phyloP scores from a whole-genome alignment of 1,284 basidiomycete genomes.

The Leccinum fallax region DNA sequence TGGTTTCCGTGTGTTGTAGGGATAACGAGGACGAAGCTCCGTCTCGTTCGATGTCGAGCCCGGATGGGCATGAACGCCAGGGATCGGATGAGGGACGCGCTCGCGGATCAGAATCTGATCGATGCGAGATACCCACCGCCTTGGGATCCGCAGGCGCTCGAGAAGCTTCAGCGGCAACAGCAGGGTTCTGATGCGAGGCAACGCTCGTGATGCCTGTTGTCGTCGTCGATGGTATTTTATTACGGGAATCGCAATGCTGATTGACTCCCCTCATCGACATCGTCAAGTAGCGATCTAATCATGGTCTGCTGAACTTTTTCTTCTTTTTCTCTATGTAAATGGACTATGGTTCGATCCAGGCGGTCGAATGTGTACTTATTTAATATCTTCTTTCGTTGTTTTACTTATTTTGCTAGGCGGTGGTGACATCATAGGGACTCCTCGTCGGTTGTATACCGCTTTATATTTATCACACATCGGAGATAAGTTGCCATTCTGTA shows the following conservation, averaged over 20 bases:
- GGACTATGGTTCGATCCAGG: background rate
- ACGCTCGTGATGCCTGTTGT: conserved; percentile 11
- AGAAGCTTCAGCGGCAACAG: conserved; percentile 29
- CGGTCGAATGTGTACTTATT: conserved; percentile 2
- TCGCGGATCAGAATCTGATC: conserved; percentile 72
- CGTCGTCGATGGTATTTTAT: background rate
- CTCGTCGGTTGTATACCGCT: conserved; percentile 15
- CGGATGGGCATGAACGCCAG: conserved; percentile 72
- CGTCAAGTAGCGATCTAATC: background rate
- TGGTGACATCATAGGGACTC: conserved; percentile 12
- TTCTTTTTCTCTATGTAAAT: background rate
- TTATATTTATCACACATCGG: conserved; percentile 12
- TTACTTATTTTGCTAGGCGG: background rate
- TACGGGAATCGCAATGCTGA: background rate
- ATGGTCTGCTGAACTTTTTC: conserved; percentile 11
- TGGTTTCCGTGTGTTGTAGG: conserved; percentile 43
- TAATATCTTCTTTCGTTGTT: conserved; percentile 1
- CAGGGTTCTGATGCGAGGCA: conserved; percentile 15
- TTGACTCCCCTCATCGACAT: background rate
- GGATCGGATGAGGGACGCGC: conserved; percentile 69
- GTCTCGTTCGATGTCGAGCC: conserved; percentile 68
- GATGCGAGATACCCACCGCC: conserved; percentile 74
- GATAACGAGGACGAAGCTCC: conserved; percentile 82
- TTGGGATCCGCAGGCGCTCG: conserved; percentile 59
- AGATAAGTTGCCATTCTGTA: conserved; percentile 16